Evolutionary conservation across 1,284 basidiomycete species (phyloP), one percentile per base, ranked within the genome.

Genomic region (Heterobasidion parviporum): DNA sequence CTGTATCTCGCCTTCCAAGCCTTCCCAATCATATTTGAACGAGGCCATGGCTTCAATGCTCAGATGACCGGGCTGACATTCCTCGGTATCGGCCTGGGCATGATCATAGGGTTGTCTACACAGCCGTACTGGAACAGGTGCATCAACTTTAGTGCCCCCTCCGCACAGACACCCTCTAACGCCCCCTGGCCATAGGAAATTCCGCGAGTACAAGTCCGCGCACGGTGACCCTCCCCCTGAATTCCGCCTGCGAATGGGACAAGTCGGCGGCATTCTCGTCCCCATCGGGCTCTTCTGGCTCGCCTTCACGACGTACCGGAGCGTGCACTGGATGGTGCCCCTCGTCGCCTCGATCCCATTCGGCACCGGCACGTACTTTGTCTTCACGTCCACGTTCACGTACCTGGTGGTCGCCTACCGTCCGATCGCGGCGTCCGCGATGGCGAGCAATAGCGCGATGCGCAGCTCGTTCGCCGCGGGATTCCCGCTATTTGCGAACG

Each of bases 1-100:
- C 72, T 92, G 0, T 92, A 92, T 67, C 76, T 89, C 2, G 78
- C 83, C 12, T 90, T 91, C 68, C 78, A 84, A 60, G 83, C 82
- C 0, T 88, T 87, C 61, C 84, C 84, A 0, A 78, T 87, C 57
- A 85, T 90, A 32, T 91, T 91, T 65, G 69, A 73, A n/a, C 59
- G 69, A 4, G 70, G 73, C 2, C 83, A 89, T 63, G 78, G 78
- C 10, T 91, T 91, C 67, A 77, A 73, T 58, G 67, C 73, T 20
- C 80, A 88, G 63, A 65, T 71, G 41, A 81, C 80, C 5, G 89
- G 89, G 0, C 67, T 91, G 58, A 71, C 78, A 0, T 92, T 91
- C 70, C 64, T 89, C 0, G 89, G 89, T 0, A 82, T 92, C 35
- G 88, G 85, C 0, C 18, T 87, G 0, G 89, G 89, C 0, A 82